Conservation (phyloP, 2,329 filamentous ascomycete species). For the Colletotrichum neosansevieriae region DNA sequence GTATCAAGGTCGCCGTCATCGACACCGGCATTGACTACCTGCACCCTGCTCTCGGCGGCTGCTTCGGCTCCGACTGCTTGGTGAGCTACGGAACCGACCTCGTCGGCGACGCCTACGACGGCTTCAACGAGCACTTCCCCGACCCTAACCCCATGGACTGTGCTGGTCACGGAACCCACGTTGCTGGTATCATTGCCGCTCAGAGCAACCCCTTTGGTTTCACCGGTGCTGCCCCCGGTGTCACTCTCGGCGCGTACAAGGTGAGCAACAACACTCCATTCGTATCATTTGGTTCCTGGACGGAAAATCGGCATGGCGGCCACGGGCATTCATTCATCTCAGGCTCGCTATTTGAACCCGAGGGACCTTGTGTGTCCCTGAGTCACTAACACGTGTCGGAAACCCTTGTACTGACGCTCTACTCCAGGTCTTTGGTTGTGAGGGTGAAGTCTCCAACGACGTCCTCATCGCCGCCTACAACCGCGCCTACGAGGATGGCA, state of each 20-base stretch:
- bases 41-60: conserved; percentile 73
- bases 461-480: conserved; percentile 70
- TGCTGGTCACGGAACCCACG: conserved; percentile 71
- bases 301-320: background rate
- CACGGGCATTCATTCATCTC: background rate
- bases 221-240: conserved; percentile 68
- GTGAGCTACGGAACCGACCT: conserved; percentile 69
- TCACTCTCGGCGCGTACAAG: conserved; percentile 67
- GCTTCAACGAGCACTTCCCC: conserved; percentile 54
- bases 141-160: conserved; percentile 68
- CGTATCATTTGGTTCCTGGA: background rate
- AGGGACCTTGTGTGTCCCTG: too few relatives aligned
- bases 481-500: conserved; percentile 70
- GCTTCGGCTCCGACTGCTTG: conserved; percentile 70
- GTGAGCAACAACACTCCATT: background rate
- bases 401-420: background rate
- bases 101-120: conserved; percentile 65
- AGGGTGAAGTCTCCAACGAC: conserved; percentile 63
- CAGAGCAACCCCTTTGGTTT: conserved; percentile 66
- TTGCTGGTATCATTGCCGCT: conserved; percentile 72
- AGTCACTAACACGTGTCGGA: too few relatives aligned
- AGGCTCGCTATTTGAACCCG: too few relatives aligned
- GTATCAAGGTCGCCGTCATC: conserved; percentile 65
- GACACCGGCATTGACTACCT: conserved; percentile 71
- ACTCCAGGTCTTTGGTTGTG: conserved; percentile 65